A percentile compares a stretch with the other conserved stretches of the same genome.
These are phyloP conservation scores for Salix udensis DNA, from an alignment of 345 rosid species.

Conservation along the genomic window DNA sequence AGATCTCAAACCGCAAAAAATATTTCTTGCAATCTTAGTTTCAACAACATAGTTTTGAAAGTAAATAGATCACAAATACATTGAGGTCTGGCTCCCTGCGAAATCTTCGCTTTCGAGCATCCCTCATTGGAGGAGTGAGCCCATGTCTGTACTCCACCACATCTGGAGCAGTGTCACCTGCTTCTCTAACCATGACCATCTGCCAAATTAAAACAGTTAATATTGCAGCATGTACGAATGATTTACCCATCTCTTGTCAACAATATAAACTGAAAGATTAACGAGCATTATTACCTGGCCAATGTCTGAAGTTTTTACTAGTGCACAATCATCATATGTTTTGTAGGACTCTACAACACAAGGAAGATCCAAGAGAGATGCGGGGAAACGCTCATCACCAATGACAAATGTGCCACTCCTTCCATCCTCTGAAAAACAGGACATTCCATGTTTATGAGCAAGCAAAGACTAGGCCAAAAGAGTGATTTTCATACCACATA, in stretches of 20 bases:
- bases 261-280: background rate
- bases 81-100: slow-evolving; percentile 96
- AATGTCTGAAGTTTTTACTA: slow-evolving; percentile 88
- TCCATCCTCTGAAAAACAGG: slow-evolving; percentile 65
- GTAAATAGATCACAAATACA: slow-evolving; percentile 35
- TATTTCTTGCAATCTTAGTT: background rate
- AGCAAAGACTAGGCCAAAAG: background rate
- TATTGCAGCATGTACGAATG: background rate
- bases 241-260: background rate
- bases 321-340: slow-evolving; percentile 80
- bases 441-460: background rate
- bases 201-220: slow-evolving; percentile 22
- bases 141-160: slow-evolving; percentile 87
- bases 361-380: slow-evolving; percentile 85
- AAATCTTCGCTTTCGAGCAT: slow-evolving; percentile 93
- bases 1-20: background rate
- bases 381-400: slow-evolving; percentile 68
- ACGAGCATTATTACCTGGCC: slow-evolving; percentile 58
- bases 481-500: background rate
- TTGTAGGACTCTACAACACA: slow-evolving; percentile 88
- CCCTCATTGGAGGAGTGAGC: slow-evolving; percentile 94
- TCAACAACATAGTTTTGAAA: background rate
- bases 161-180: slow-evolving; percentile 70
- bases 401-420: slow-evolving; percentile 75
- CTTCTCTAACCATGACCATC: slow-evolving; percentile 97